These are phyloP conservation scores for Xylona heveae DNA, from an alignment of 495 filamentous ascomycete genomes.

Conservation along the genomic window DNA sequence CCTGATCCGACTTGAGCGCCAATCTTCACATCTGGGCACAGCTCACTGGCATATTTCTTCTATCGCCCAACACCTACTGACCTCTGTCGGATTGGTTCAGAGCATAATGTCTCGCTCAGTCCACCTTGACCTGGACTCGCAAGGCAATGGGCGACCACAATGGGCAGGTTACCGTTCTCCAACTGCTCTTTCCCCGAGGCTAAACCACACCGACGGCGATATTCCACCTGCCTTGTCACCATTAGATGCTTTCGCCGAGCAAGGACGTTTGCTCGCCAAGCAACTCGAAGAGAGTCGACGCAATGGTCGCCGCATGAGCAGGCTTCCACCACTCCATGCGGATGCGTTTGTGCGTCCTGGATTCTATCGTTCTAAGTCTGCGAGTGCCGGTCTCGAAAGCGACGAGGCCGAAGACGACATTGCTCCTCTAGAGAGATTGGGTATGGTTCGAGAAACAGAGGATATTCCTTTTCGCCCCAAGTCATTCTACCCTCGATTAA, in stretches of 20 bases:
- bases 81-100: too few species aligned
- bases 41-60: too few species aligned
- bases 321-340: conserved; percentile 67
- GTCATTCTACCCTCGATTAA: conserved; percentile 55
- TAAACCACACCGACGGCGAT: conserved; percentile 61
- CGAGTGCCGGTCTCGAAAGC: not conserved
- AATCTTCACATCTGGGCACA: too few species aligned
- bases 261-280: conserved; percentile 69
- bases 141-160: too few species aligned
- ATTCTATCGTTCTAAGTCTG: not conserved
- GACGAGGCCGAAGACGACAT: too few species aligned
- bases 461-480: conserved; percentile 46
- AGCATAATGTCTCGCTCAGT: too few species aligned
- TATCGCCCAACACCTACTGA: too few species aligned
- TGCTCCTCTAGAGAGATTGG: too few species aligned
- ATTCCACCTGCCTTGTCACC: conserved; percentile 82
- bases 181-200: conserved; percentile 33
- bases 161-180: too few species aligned
- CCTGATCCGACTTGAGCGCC: too few species aligned
- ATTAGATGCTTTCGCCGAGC: conserved; percentile 79
- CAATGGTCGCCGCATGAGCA: conserved; percentile 55
- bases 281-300: conserved; percentile 56
- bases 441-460: conserved; percentile 19
- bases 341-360: conserved; percentile 3
- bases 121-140: too few species aligned